Evolutionary conservation across 768 basidiomycete genomes (phyloP), one percentile per base, ranked within the genome.

Genomic region (Coprinopsis sp.): DNA sequence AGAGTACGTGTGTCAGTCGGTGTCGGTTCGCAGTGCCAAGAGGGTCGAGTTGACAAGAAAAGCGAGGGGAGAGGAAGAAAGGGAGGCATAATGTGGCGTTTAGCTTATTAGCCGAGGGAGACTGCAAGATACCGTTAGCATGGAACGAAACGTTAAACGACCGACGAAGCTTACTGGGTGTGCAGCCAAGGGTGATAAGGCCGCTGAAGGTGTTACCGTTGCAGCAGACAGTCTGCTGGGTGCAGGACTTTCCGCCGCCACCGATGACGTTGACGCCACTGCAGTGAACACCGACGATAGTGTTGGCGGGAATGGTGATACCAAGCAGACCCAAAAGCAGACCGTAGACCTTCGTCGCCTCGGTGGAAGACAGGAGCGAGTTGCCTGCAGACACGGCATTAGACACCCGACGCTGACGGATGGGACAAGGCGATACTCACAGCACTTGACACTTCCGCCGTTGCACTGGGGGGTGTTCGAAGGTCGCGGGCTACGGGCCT

Each of bases 201-300:
- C 76, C 73, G 25, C 69, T 67, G 58, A 67, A 75, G 36, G 54
- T 50, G 50, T 76, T 73, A 48, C 68, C 64, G 22, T 61, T 50
- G 57, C 77, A 79, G 58, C 76, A 79, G 33, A 77, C 69, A 10
- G 72, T 60, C 52, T 76, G 70, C 12, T 51, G 38, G 4, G 50
- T 31, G 63, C 73, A 69, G 31, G 54, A 45, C 49, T 53, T 63
- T 11, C 59, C 56, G 22, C 67, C 64, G 42, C 63, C 34, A 10
- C 69, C 72, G 42, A 65, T 23, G 12, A 43, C 50, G 28, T 51
- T 47, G 39, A 73, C 37, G 25, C 68, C 64, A 16, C 63, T 58
- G 54, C 74, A 76, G 5, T 48, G 60, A 1, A 69, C 14, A 29
- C 73, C 74, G 37, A 74, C 56, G 16, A 49, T 37, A n/a, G 51